Conservation (phyloP, 139 green algal genomes). For the Picochlorum sp. region DNA sequence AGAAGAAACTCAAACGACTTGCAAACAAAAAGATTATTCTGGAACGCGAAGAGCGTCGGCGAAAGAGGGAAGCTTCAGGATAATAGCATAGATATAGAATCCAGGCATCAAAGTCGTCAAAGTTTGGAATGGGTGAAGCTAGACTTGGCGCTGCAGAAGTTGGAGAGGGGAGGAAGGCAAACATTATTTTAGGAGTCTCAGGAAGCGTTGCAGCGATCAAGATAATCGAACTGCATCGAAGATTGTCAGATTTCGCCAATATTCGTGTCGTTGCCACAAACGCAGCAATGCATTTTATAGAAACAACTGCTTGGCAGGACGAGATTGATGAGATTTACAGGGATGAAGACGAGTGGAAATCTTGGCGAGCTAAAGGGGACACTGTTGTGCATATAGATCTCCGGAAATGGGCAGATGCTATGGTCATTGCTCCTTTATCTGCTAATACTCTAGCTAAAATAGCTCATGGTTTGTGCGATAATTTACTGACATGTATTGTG, state of each 20-base stretch:
- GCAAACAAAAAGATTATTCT: slow-evolving; percentile 19
- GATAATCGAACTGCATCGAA: slow-evolving; percentile 28
- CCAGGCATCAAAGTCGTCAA: neutral
- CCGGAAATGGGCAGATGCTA: slow-evolving; percentile 75
- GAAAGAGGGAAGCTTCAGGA: neutral
- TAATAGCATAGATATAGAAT: too few species aligned
- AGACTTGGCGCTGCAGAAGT: neutral
- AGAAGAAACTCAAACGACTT: slow-evolving; percentile 58
- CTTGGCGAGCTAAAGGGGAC: slow-evolving; percentile 62
- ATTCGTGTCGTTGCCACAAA: slow-evolving; percentile 49
- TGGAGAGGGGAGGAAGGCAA: slow-evolving; percentile 23
- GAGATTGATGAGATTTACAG: slow-evolving; percentile 16
- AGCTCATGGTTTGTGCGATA: slow-evolving; percentile 71
- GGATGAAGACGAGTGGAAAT: slow-evolving; percentile 67
- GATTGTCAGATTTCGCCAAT: slow-evolving; percentile 38
- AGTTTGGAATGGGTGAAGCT: neutral
- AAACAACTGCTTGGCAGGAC: slow-evolving; percentile 14
- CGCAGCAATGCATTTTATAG: slow-evolving; percentile 42
- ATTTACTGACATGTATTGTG: slow-evolving; percentile 86
- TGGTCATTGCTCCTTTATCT: slow-evolving; percentile 88
- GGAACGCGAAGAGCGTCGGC: slow-evolving; percentile 6
- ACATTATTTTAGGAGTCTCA: slow-evolving; percentile 49
- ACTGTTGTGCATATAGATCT: slow-evolving; percentile 93
- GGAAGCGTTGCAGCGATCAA: slow-evolving; percentile 76
- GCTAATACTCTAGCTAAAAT: slow-evolving; percentile 93